Percentiles rank a stretch among this genome's conserved stretches.
phyloP scores from a whole-genome alignment of 129 eudicot genomes.

The Centaurea solstitialis region DNA sequence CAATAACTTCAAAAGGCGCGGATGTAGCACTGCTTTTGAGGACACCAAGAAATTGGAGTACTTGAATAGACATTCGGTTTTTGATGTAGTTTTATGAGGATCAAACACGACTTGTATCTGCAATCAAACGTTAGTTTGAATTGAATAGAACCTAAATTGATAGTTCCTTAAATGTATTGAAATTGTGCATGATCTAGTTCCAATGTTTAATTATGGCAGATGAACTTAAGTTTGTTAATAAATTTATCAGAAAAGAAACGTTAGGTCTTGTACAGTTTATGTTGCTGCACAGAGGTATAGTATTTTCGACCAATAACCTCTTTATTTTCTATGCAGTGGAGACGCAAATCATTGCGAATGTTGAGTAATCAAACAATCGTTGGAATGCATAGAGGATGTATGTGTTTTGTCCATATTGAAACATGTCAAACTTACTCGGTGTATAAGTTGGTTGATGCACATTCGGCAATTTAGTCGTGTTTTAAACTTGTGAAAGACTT shows the following conservation, averaged over 20 bases:
- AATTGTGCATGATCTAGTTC: neutral
- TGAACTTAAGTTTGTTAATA: neutral
- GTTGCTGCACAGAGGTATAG: too few species aligned
- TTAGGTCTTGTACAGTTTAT: too few species aligned
- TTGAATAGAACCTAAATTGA: neutral
- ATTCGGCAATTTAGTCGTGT: neutral
- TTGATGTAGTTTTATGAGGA: neutral
- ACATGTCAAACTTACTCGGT: too few species aligned
- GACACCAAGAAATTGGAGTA: neutral
- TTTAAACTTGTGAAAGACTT: neutral
- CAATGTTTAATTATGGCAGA: neutral
- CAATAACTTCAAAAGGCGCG: neutral
- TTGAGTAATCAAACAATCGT: too few species aligned
- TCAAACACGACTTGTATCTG: neutral
- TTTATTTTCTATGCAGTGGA: too few species aligned
- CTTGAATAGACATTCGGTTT: neutral
- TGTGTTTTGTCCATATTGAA: too few species aligned
- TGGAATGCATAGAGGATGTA: too few species aligned
- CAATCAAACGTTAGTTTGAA: neutral
- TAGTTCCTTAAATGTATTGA: neutral
- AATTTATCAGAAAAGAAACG: too few species aligned
- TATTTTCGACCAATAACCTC: too few species aligned
- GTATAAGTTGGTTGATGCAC: too few species aligned
- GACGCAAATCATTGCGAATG: too few species aligned
- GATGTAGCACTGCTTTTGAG: neutral